phyloP scores from a whole-genome alignment of 441 rosid genomes.

The Gossypium davidsonii region DNA sequence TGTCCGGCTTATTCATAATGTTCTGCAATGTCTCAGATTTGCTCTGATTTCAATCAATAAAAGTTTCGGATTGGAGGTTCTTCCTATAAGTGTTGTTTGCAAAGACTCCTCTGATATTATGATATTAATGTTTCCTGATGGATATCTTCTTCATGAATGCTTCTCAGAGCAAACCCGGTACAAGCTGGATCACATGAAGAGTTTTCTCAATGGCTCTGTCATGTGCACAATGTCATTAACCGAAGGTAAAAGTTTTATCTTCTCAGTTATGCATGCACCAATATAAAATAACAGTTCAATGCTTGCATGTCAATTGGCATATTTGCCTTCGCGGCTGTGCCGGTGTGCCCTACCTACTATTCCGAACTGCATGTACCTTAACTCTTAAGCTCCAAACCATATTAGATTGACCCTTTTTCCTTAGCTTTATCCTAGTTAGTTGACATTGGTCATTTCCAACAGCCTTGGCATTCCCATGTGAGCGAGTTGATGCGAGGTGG shows the following conservation, averaged over 20 bases:
- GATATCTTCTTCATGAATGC: slow-evolving; percentile 8
- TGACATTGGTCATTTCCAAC: slow-evolving; percentile 17
- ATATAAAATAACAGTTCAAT: neutral
- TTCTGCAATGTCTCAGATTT: neutral
- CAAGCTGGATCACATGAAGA: slow-evolving; percentile 73
- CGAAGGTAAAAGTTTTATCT: slow-evolving; percentile 50
- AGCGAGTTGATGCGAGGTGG: slow-evolving; percentile 94
- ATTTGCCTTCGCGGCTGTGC: neutral
- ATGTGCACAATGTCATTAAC: slow-evolving; percentile 80
- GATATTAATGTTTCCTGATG: neutral
- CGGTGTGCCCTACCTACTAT: neutral
- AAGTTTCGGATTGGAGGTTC: neutral
- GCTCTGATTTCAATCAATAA: neutral
- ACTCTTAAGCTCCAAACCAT: neutral
- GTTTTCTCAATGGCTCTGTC: slow-evolving; percentile 86
- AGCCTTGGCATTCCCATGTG: slow-evolving; percentile 82
- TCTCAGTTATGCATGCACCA: neutral
- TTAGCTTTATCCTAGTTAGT: neutral
- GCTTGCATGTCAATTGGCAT: slow-evolving; percentile 6
- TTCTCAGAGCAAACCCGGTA: slow-evolving; percentile 66
- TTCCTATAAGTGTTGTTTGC: neutral
- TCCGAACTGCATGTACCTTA: neutral
- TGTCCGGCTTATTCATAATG: slow-evolving; percentile 3
- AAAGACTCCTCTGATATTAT: neutral
- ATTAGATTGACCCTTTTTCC: neutral